These are phyloP conservation scores for Coniochaeta prunicola DNA, from an alignment of 2,329 filamentous ascomycete genomes.

Conservation along the genomic window DNA sequence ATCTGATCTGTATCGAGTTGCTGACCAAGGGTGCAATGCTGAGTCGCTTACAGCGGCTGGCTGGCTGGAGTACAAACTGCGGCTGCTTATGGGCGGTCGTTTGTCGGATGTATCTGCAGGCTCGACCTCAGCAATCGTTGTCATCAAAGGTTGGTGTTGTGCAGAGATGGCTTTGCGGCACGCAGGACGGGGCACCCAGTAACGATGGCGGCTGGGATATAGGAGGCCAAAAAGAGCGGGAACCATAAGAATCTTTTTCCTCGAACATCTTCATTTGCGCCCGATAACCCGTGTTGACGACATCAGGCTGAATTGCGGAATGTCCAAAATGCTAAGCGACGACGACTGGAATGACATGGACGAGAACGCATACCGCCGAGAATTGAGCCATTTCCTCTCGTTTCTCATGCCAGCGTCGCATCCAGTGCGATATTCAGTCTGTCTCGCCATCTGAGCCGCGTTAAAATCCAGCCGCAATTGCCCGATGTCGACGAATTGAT, in stretches of 20 bases:
- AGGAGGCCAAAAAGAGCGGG: not conserved
- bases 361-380: not conserved
- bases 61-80: not conserved
- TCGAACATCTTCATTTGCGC: not conserved
- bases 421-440: not conserved
- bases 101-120: not conserved
- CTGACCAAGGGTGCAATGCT: not conserved
- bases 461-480: not conserved
- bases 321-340: not conserved
- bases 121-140: not conserved
- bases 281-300: not conserved
- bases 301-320: slow-evolving; percentile 1
- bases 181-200: not conserved
- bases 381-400: slow-evolving; percentile 1
- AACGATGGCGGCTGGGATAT: not conserved
- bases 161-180: not conserved
- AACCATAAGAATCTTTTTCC: not conserved
- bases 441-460: not conserved
- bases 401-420: not conserved
- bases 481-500: not conserved
- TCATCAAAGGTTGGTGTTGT: not conserved
- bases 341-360: not conserved
- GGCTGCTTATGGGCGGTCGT: not conserved
- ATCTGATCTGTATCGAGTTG: not conserved
- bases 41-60: not conserved